Evolutionary conservation across 164 flowering plant species (phyloP), one percentile per base, ranked within the genome.

Genomic region (Platanus orientalis): DNA sequence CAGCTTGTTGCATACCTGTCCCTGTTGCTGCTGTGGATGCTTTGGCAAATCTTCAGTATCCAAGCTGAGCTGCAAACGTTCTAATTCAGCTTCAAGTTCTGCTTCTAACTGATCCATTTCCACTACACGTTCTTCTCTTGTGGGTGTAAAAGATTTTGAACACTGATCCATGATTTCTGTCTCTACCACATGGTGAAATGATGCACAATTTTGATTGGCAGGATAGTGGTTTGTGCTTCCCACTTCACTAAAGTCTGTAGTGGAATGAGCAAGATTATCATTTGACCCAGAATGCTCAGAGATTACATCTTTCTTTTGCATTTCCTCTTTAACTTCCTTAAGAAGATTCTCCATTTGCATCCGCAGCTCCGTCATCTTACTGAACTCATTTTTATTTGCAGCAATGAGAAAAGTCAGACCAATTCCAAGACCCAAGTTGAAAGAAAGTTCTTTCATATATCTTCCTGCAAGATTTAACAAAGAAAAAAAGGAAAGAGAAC

Each of bases 81-180:
- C 84, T 25, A 89, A 61, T 73, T 87, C 96, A 53, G 77, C 77
- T 80, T 78, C 84, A 60, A 89, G 80, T 65, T 89, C 89, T 20
- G 75, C 82, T 60, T 81, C 91, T 20, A 87, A 78, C 48, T 75
- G 73, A 63, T 81, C 75, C 63, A 78, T 75, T 54, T 69, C 79
- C 57, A 52, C 68, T 29, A 54, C 42, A 47, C 50, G 53, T 23
- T 71, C 75, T 58, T 57, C 48, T 55, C 58, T 63, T 30, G 29
- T 25, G 4, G 39, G 32, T 45, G 49, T 45, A 49, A 52, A 28
- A 30, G 13, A 54, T 47, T 61, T 28, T 49, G 48, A 45, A 54
- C 28, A 48, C 25, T 49, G 62, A 54, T 32, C 60, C 1, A 20
- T 20, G 14, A 44, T 24, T 20, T 59, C 56, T 32, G 58, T 21